Evolutionary conservation across 1,139 yeast species (phyloP).

Genomic region (Zygosaccharomyces sapae): DNA sequence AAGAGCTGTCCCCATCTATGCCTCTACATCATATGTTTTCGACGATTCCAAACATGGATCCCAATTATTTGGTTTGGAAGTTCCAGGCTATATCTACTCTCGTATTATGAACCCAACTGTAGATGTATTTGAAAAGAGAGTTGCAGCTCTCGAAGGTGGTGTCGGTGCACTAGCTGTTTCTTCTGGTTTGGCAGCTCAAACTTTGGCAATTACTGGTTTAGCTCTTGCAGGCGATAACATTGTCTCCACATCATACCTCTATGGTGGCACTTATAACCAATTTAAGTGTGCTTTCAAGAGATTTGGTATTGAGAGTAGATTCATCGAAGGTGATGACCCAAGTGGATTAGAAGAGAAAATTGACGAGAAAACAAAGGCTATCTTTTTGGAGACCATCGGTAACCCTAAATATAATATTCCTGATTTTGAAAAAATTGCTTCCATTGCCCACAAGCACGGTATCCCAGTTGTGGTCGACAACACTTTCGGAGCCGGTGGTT

Average conservation of each 20-base stretch:
- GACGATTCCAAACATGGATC: constrained; percentile 89
- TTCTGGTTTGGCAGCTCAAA: constrained; percentile 95
- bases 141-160: constrained; percentile 92
- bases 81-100: constrained; percentile 80
- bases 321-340: constrained; percentile 71
- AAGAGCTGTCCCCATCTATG: constrained; percentile 90
- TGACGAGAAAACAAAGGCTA: constrained; percentile 83
- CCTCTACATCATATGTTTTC: constrained; percentile 82
- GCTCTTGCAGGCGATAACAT: constrained; percentile 89
- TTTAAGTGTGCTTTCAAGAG: constrained; percentile 88
- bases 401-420: constrained; percentile 93
- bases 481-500: constrained; percentile 98
- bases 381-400: constrained; percentile 87
- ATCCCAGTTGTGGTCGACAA: constrained; percentile 92
- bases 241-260: constrained; percentile 79
- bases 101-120: constrained; percentile 91
- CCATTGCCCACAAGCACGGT: constrained; percentile 81
- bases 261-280: constrained; percentile 96
- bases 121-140: constrained; percentile 83
- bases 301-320: constrained; percentile 77
- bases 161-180: constrained; percentile 85
- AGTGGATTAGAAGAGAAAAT: constrained; percentile 69
- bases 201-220: constrained; percentile 74
- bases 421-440: constrained; percentile 74
- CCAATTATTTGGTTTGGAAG: constrained; percentile 76